These are phyloP conservation scores for Aspergillus sp. DNA, from an alignment of 2,329 filamentous ascomycete species.

Conservation along the genomic window DNA sequence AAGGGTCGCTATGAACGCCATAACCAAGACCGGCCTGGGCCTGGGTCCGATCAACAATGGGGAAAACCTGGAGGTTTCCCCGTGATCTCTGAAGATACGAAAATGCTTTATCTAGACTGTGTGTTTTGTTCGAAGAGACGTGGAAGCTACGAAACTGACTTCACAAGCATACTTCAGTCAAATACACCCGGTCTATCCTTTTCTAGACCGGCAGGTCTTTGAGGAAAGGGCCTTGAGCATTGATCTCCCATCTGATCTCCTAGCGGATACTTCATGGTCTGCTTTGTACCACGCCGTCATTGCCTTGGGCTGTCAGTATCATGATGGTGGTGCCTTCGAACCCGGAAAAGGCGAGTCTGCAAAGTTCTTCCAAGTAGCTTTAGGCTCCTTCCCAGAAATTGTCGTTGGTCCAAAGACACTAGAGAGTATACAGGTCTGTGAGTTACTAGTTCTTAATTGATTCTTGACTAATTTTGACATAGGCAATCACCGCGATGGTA, in stretches of 20 bases:
- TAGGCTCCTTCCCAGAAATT: constrained; percentile 18
- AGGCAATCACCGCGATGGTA: constrained; percentile 25
- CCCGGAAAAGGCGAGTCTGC: constrained; percentile 33
- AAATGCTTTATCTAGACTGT: background rate
- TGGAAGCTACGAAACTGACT: background rate
- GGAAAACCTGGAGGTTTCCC: background rate
- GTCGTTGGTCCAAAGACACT: constrained; percentile 19
- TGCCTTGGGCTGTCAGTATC: constrained; percentile 33
- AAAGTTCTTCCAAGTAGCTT: constrained; percentile 16
- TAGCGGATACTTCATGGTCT: constrained; percentile 47
- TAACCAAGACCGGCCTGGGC: background rate
- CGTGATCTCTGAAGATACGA: background rate
- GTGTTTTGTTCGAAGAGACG: background rate
- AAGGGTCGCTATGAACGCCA: no score
- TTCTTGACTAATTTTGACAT: background rate
- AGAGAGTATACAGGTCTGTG: constrained; percentile 13
- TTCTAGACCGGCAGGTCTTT: constrained; percentile 33
- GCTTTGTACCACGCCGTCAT: constrained; percentile 34
- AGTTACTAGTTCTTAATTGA: background rate
- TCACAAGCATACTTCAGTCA: constrained; percentile 34
- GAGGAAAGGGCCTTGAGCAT: constrained; percentile 38
- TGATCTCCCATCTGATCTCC: constrained; percentile 46
- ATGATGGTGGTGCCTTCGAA: constrained; percentile 32
- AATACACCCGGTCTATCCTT: constrained; percentile 37
- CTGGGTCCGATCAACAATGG: background rate